Evolutionary conservation across 1,284 basidiomycete genomes (phyloP).

Genomic region (Puccinia polysora): DNA sequence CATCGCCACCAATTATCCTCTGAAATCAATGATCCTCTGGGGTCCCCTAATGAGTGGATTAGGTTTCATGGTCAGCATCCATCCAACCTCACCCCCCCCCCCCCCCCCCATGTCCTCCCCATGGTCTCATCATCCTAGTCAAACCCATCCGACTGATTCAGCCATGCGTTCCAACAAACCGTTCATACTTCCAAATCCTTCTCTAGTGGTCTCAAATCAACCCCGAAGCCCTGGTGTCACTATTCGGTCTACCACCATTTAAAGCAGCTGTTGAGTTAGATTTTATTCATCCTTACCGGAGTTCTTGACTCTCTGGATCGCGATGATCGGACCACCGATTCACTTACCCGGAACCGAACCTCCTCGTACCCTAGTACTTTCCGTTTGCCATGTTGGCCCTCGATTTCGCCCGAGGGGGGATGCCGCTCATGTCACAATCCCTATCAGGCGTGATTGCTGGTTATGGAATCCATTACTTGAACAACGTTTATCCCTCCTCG

Average conservation of each 20-base stretch:
- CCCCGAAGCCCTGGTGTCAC: slow-evolving; percentile 34
- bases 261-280: slow-evolving; percentile 38
- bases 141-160: no score
- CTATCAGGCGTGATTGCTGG: slow-evolving; percentile 37
- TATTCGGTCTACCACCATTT: slow-evolving; percentile 43
- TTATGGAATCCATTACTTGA: slow-evolving; percentile 39
- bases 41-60: slow-evolving; percentile 43
- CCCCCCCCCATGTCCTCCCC: no score
- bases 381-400: slow-evolving; percentile 40
- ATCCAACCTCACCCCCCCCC: no score
- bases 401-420: slow-evolving; percentile 39
- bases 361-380: slow-evolving; percentile 24
- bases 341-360: no score
- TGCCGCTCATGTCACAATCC: slow-evolving; percentile 36
- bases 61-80: slow-evolving; percentile 35
- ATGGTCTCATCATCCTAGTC: no score
- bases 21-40: slow-evolving; percentile 41
- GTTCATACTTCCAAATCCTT: no score
- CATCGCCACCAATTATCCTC: slow-evolving; percentile 41
- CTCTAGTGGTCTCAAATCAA: slow-evolving; percentile 43
- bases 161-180: no score
- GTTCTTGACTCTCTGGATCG: background rate
- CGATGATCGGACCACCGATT: background rate
- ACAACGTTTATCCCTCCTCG: slow-evolving; percentile 34
- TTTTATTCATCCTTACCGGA: background rate